Evolutionary conservation across 192 early-diverging fungal species (phyloP).

Genomic region (Backusella westeae): DNA sequence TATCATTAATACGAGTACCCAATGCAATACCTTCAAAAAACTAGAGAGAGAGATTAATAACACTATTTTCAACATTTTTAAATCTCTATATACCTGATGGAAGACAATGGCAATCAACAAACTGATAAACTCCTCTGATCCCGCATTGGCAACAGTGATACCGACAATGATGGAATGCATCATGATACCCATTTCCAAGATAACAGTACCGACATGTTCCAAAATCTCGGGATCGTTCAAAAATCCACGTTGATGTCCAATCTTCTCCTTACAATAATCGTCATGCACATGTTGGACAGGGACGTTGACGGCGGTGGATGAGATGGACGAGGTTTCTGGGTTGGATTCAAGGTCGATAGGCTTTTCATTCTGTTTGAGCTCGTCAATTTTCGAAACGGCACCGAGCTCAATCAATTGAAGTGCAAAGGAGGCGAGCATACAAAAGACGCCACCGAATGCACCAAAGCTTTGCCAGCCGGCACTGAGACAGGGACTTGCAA

Average conservation of each 20-base stretch:
- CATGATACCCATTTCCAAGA: constrained; percentile 75
- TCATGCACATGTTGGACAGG: background rate
- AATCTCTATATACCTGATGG: constrained; percentile 57
- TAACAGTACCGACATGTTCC: constrained; percentile 50
- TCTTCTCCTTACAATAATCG: background rate
- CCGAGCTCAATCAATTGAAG: constrained; percentile 68
- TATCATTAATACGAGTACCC: constrained; percentile 66
- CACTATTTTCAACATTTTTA: background rate
- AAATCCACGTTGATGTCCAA: constrained; percentile 11
- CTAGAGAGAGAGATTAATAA: background rate
- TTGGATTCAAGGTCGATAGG: background rate
- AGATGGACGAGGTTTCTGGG: background rate
- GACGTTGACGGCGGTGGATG: background rate
- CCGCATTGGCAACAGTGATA: constrained; percentile 62
- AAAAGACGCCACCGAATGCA: constrained; percentile 54
- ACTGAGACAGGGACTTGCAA: constrained; percentile 58
- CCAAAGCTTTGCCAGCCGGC: constrained; percentile 39
- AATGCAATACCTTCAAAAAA: constrained; percentile 66
- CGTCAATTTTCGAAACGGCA: constrained; percentile 27
- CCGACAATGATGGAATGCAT: constrained; percentile 79
- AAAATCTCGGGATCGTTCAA: constrained; percentile 23
- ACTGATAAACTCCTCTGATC: constrained; percentile 53
- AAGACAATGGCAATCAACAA: constrained; percentile 67
- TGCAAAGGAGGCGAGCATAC: constrained; percentile 60
- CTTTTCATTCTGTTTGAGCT: background rate